Evolutionary conservation across 495 filamentous ascomycete genomes (phyloP), one percentile per base, ranked within the genome.

Genomic region (Stereocaulon alpinum): DNA sequence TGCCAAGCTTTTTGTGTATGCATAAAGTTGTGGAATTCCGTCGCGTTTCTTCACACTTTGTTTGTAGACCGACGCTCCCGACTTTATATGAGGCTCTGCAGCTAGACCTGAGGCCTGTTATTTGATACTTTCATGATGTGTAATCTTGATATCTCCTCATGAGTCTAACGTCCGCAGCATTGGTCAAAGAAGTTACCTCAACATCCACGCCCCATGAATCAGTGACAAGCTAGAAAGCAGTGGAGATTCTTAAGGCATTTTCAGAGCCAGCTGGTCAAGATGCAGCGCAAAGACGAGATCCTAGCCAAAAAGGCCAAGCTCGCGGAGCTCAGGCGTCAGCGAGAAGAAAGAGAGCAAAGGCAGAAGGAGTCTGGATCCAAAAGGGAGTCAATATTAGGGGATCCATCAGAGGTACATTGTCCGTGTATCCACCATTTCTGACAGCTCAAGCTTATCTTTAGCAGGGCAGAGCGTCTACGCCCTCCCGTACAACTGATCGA

Each of bases 291-390:
- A 74, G 90, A 93, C 75, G 93, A 97, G 75, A 94, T 99, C 66
- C 74, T 89, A 48, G 89, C 87, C 62, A 99, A 97, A 74, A 86
- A 85, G 75, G 91, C 90, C 34, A 95, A 87, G 77, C 89, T 99
- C 64, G 91, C 86, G 30, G 94, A 97, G 78, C 80, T 99, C 63
- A 96, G 95, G 72, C 82, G 88, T 58, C 91, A 96, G 68, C 82
- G 91, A 63, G 66, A 68, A 40, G 65, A 67, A 44, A 43, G 65
- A 43, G 88, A 92, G 71, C 76, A 90, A 48, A 80, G 91, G 51
- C 81, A 84, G 61, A 86, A 77, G 70, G 89, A 93, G 70, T 81
- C 85, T 63, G 79, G 76, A 43, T 37, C 34, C 34, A 78, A 74
- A 59, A 80, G 69, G 52, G 79, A 87, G 56, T 80, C 81, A 64